Percentiles rank a stretch among this genome's conserved stretches.
Evolutionary conservation across 148 eudicot species (phyloP).

Genomic region (Dysphania ambrosioides): DNA sequence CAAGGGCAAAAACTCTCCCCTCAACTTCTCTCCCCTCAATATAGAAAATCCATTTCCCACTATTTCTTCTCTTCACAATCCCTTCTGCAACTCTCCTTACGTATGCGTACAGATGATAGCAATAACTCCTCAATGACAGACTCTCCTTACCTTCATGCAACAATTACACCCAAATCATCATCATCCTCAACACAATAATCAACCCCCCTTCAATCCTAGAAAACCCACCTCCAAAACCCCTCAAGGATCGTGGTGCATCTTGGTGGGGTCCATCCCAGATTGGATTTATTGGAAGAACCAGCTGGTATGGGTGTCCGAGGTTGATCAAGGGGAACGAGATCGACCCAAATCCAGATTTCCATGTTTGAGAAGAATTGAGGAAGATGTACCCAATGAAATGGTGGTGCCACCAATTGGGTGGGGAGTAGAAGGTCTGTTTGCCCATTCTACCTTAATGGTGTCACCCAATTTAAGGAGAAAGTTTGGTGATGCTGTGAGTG

Average conservation of each 20-base stretch:
- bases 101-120: no score
- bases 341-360: slow-evolving; percentile 77
- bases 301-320: slow-evolving; percentile 63
- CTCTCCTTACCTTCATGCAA: no score
- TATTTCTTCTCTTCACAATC: no score
- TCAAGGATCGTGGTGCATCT: slow-evolving; percentile 69
- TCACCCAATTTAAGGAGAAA: slow-evolving; percentile 55
- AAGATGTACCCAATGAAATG: slow-evolving; percentile 81
- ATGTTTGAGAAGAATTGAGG: slow-evolving; percentile 43
- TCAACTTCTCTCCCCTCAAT: no score
- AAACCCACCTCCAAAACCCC: no score
- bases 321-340: slow-evolving; percentile 59
- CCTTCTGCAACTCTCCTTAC: no score
- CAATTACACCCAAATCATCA: no score
- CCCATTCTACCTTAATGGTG: slow-evolving; percentile 54
- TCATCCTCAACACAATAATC: no score
- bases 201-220: no score
- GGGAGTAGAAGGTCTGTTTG: slow-evolving; percentile 70
- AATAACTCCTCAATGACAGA: no score
- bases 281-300: slow-evolving; percentile 74
- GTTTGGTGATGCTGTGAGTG: slow-evolving; percentile 20
- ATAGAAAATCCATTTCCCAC: no score
- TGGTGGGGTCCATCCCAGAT: slow-evolving; percentile 49
- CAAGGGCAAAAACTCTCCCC: no score
- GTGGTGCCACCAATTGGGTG: slow-evolving; percentile 42